Base-by-base conservation (phyloP, 371 early-diverging fungal genomes). In the Syncephalis plumigaleata region DNA sequence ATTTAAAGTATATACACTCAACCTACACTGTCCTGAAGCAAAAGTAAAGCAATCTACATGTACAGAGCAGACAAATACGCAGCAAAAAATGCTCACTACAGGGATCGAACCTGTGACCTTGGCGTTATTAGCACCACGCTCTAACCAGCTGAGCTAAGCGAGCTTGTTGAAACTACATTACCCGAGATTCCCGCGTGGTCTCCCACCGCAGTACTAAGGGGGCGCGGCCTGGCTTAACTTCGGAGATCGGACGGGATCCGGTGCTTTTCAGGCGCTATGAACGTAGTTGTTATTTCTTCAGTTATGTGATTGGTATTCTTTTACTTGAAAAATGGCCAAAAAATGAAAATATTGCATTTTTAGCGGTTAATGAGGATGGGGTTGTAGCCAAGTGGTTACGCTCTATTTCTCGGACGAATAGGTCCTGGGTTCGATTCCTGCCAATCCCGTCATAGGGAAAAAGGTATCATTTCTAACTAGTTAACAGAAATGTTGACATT, bases 101-200 rank as follows among this genome's bases (percentile, higher is more conserved):
- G 57, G 66, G 63, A 51, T 66, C 60, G 67, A 64, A 64, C 67
- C 58, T 56, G 52, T 58, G 64, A 60, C 67, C 67, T 66, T 66
- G 60, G 67, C 64, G 67, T 64, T 66, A 66, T 66, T 66, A 66
- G 67, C 67, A 66, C 67, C 62, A 66, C 67, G 67, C 67, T 66
- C 67, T 58, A 58, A 48, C 64, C 63, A 54, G 58, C 63, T 65
- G 57, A 63, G 66, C 66, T 65, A 65, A 52, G 53, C 48, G 63
- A 60, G 60, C 64, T 31, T 31, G 16, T 23, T 13, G 23, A 42
- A 42, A 23, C 42, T 42, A 42, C 42, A 23, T 21, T 25, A 45
- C 26, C 16, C 31, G n/a, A 31, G 31, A 49, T 49, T 49, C 49
- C 49, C 43, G 36, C 26, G 49, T 49, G 24, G 49, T 49, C 49